Evolutionary conservation across 495 filamentous ascomycete species (phyloP), one percentile per base, ranked within the genome.

Genomic region (Durotheca rogersii): DNA sequence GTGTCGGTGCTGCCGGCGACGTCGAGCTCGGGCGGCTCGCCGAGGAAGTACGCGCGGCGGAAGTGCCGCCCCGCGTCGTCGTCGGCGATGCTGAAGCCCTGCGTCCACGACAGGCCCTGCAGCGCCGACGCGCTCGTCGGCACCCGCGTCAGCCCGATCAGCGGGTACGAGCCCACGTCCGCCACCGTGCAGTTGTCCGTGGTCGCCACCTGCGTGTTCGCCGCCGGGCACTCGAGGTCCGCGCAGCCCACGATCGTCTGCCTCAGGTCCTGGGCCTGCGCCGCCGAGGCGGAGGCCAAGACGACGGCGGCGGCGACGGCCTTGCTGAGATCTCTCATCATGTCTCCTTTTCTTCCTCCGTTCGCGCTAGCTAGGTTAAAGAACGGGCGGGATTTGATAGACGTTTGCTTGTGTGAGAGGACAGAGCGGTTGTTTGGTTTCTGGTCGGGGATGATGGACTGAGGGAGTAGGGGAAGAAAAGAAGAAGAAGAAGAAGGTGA

Each of bases 171-270:
- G 6, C 49, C 55, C 0, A 41, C 45, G 31, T 60, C 46, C 1
- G 56, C 53, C 6, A 64, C 41, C 0, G 56, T 49, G 46, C 56
- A 64, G 25, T 64, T 50, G 39, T 64, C 56, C 10, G 48, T 43
- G 1, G 32, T 38, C 2, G 4, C 36, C 36, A 47, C 50, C 2
- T n/a, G 9, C 10, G 21, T 12, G 37, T 20, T 34, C 4, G 49
- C 23, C 4, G 61, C 23, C 4, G 61, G 61, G 18, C 61, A 64
- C 0, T 49, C 61, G 4, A 60, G 11, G 0, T 54, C 61, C 1
- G 30, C 46, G 46, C 61, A 64, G 5, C 61, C 56, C 12, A 64
- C 56, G 12, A 64, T 60, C 3, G 56, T 60, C 21, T 42, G 15
- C 29, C 50, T 51, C n/a, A 63, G 48, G n/a, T 60, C 52, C 34